Evolutionary conservation across 208 protist species (phyloP), one percentile per base, ranked within the genome.

Genomic region (Leishmania amazonensis): DNA sequence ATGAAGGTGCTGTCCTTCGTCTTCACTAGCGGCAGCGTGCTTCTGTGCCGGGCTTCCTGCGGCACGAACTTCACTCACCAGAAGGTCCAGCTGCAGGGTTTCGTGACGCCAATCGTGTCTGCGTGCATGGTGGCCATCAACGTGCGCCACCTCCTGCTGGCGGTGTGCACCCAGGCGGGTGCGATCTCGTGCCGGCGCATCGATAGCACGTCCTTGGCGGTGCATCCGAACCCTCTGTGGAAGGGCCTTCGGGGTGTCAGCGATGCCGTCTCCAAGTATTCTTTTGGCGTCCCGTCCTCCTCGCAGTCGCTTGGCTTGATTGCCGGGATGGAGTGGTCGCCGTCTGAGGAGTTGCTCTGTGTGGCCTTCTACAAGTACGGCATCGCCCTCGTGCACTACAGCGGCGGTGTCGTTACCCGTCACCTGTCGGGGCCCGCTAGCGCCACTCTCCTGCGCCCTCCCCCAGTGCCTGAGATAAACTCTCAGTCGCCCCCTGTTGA

Each of bases 371-470:
- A 85, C 73, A 84, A 85, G 68, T n/a, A 79, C 62, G 92, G 91
- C 28, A 68, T 95, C 54, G 77, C 86, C 49, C 83, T 95, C 21
- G 45, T 97, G 75, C 89, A 95, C 78, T 93, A 94, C 84, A 91
- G 88, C 64, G 89, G 94, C 15, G 85, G 85, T 17, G 93, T 93
- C 65, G 67, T 96, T 53, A 86, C 88, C 47, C 79, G 83, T 54
- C 82, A 85, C 73, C 82, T 85, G 40, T 51, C 78, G 35, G 73
- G 78, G 45, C 74, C 82, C 35, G 71, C 73, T 49, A 71, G 42
- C 42, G 78, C 78, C 28, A 71, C 64, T 11, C 78, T 85, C 13
- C 78, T 81, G 64, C 82, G 82, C 78, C 49, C 42, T 65, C 81
- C 76, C 0, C 76, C 53, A 51, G 53, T 38, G 53, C 57, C 57